These are phyloP conservation scores for Suhomyces pyralidae DNA, from an alignment of 805 yeast genomes.

Conservation along the genomic window DNA sequence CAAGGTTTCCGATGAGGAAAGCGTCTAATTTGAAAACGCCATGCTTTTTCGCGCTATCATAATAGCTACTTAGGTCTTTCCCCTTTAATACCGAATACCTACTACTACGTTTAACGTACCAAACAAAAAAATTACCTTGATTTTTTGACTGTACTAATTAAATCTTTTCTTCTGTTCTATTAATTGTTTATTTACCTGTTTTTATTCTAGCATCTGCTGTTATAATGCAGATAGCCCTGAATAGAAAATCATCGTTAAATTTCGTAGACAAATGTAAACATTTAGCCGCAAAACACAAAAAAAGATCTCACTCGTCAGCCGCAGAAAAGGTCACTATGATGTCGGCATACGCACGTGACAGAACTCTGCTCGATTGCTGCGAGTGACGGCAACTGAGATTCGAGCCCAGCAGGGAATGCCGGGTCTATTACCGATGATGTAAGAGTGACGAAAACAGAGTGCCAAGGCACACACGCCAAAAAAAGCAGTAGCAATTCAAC, in stretches of 20 bases:
- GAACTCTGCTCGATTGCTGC: neutral
- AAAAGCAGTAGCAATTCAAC: neutral
- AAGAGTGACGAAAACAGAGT: neutral
- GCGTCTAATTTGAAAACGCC: constrained; percentile 25
- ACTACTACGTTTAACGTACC: neutral
- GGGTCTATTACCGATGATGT: neutral
- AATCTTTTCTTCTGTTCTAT: constrained; percentile 1
- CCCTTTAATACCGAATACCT: neutral
- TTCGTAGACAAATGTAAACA: neutral
- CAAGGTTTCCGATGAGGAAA: constrained; percentile 43
- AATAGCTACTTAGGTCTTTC: too few relatives aligned
- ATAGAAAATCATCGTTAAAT: neutral
- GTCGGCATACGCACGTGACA: neutral
- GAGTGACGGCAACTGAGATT: neutral
- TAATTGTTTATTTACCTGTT: neutral
- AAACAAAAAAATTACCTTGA: neutral
- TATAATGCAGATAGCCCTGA: neutral
- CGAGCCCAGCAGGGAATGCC: neutral
- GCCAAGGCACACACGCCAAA: neutral
- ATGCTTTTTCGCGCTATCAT: too few relatives aligned
- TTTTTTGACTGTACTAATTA: neutral
- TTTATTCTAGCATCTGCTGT: neutral
- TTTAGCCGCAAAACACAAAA: neutral
- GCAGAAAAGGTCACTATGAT: neutral
- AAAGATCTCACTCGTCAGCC: neutral